Percentiles rank a stretch among this genome's conserved stretches.
Conservation (phyloP, 352 stramenopile species). For the Globisporangium heterothallicum region DNA sequence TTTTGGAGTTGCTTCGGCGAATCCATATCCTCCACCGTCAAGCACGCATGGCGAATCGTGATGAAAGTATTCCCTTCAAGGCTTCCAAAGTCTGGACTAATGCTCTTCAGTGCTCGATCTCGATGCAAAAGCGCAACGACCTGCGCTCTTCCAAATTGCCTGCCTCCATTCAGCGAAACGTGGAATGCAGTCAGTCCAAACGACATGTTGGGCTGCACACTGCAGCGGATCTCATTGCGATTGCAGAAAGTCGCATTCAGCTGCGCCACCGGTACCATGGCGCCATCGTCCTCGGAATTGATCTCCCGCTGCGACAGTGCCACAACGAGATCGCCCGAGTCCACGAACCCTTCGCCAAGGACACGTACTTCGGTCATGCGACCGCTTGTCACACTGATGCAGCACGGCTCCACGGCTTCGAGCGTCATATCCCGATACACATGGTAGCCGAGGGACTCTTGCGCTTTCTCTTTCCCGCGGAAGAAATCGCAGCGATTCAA, state of each 20-base stretch:
- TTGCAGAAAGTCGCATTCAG: constrained; percentile 48
- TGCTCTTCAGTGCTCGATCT: constrained; percentile 31
- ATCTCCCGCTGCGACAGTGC: constrained; percentile 38
- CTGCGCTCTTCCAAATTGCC: constrained; percentile 41
- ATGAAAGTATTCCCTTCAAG: constrained; percentile 31
- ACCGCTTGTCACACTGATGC: constrained; percentile 54
- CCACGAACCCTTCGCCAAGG: constrained; percentile 49
- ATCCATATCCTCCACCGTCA: constrained; percentile 41
- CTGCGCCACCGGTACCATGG: constrained; percentile 24
- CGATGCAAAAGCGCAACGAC: constrained; percentile 44
- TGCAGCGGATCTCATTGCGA: constrained; percentile 47
- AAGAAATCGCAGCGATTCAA: constrained; percentile 54
- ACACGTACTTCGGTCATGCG: constrained; percentile 47
- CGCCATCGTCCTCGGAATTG: neutral
- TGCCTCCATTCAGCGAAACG: constrained; percentile 58
- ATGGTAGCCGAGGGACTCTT: constrained; percentile 38
- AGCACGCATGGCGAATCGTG: constrained; percentile 21
- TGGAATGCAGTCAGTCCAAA: constrained; percentile 56
- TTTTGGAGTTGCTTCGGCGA: constrained; percentile 34
- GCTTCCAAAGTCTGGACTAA: constrained; percentile 32
- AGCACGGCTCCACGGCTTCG: constrained; percentile 40
- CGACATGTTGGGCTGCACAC: constrained; percentile 52
- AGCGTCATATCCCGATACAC: constrained; percentile 47
- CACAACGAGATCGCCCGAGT: constrained; percentile 60
- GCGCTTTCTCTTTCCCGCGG: constrained; percentile 27